Evolutionary conservation across 1,284 basidiomycete species (phyloP).

Genomic region (Boletus mariae): DNA sequence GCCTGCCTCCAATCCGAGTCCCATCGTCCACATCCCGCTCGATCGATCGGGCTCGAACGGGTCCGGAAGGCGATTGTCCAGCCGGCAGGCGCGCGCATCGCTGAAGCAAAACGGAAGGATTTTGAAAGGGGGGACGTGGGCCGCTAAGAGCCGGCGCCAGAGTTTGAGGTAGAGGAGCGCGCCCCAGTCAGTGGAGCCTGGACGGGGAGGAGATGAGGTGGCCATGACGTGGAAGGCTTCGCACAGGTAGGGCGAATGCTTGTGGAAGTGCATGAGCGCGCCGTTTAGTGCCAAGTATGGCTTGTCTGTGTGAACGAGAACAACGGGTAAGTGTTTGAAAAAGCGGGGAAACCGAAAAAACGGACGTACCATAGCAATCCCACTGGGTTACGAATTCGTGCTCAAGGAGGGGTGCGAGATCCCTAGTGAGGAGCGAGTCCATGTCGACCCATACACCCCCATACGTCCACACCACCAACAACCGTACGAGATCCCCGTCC

Average conservation of each 20-base stretch:
- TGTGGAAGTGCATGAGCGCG: slow-evolving; percentile 86
- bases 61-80: slow-evolving; percentile 90
- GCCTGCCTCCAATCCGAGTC: slow-evolving; percentile 53
- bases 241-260: slow-evolving; percentile 90
- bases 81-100: slow-evolving; percentile 82
- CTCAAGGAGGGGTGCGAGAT: slow-evolving; percentile 79
- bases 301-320: slow-evolving; percentile 58
- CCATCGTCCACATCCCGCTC: slow-evolving; percentile 55
- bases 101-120: slow-evolving; percentile 92
- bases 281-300: slow-evolving; percentile 85
- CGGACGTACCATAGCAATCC: slow-evolving; percentile 86
- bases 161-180: slow-evolving; percentile 85
- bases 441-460: slow-evolving; percentile 96
- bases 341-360: not conserved
- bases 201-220: slow-evolving; percentile 64
- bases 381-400: slow-evolving; percentile 94
- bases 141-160: slow-evolving; percentile 78
- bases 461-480: slow-evolving; percentile 82
- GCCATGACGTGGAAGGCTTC: slow-evolving; percentile 91
- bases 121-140: slow-evolving; percentile 76
- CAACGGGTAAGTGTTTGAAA: not conserved
- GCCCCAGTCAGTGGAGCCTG: slow-evolving; percentile 89
- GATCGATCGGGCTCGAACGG: slow-evolving; percentile 55
- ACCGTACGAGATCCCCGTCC: slow-evolving; percentile 83
- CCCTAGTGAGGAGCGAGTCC: slow-evolving; percentile 87